Percentiles rank a stretch among this genome's conserved stretches.
phyloP scores from a whole-genome alignment of 1,284 basidiomycete species.

The Marasmius sp. region DNA sequence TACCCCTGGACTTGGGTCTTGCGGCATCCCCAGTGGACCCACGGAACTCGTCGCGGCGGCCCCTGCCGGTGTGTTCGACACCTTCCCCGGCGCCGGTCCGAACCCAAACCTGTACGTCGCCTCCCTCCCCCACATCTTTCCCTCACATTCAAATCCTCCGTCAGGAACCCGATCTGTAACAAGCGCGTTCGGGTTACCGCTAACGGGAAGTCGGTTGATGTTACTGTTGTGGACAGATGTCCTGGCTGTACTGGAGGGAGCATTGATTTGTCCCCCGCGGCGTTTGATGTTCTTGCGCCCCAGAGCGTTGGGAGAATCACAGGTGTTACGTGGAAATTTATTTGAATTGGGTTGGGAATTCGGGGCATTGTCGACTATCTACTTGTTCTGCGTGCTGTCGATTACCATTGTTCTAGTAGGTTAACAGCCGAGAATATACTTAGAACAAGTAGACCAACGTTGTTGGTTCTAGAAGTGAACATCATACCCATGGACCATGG shows the following conservation, averaged over 20 bases:
- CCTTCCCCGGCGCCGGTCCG: constrained; percentile 9
- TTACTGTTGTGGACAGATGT: constrained; percentile 22
- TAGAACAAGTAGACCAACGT: too few species aligned
- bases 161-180: constrained; percentile 11
- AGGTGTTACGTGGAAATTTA: constrained; percentile 11
- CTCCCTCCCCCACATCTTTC: background rate
- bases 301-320: constrained; percentile 11
- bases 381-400: too few species aligned
- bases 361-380: background rate
- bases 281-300: constrained; percentile 18
- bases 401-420: too few species aligned
- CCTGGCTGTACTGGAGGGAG: constrained; percentile 17
- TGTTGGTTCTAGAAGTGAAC: too few species aligned
- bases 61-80: constrained; percentile 2
- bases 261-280: constrained; percentile 25
- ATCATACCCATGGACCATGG: too few species aligned
- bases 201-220: constrained; percentile 16
- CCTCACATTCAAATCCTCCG: background rate
- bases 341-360: background rate
- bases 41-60: constrained; percentile 13
- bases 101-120: constrained; percentile 6
- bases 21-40: constrained; percentile 12
- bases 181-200: constrained; percentile 1
- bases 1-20: constrained; percentile 8
- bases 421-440: too few species aligned